These are phyloP conservation scores for Uncinocarpus reesii DNA, from an alignment of 2,329 filamentous ascomycete species.

Conservation along the genomic window DNA sequence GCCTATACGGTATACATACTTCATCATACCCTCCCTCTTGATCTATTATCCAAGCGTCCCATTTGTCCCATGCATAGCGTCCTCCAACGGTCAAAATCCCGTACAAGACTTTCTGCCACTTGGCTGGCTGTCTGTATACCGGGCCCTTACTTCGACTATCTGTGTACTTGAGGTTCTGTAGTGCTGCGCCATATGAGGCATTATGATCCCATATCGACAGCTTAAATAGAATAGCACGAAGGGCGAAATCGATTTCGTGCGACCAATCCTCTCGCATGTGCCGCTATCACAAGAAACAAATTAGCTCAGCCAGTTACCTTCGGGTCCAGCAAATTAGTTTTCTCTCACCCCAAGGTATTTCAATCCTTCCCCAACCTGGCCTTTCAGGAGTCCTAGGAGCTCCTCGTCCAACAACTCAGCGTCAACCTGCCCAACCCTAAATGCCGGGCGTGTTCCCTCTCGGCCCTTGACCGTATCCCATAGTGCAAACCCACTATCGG, in stretches of 20 bases:
- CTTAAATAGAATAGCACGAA: slow-evolving; percentile 81
- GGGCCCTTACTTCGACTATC: slow-evolving; percentile 61
- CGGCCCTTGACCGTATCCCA: slow-evolving; percentile 66
- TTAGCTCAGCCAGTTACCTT: slow-evolving; percentile 6
- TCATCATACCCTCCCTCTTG: slow-evolving; percentile 65
- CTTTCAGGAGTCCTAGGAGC: slow-evolving; percentile 71
- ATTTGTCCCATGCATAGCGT: slow-evolving; percentile 80
- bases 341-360: slow-evolving; percentile 65
- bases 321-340: neutral
- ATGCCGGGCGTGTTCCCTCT: slow-evolving; percentile 71
- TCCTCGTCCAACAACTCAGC: slow-evolving; percentile 92
- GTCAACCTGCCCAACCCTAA: slow-evolving; percentile 91
- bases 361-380: slow-evolving; percentile 75
- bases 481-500: slow-evolving; percentile 34
- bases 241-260: slow-evolving; percentile 66
- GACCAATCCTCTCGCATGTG: slow-evolving; percentile 78
- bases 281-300: slow-evolving; percentile 25
- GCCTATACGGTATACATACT: slow-evolving; percentile 18
- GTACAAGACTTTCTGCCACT: slow-evolving; percentile 72
- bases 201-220: slow-evolving; percentile 94
- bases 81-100: slow-evolving; percentile 79
- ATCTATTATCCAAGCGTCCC: slow-evolving; percentile 75
- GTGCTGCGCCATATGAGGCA: slow-evolving; percentile 81
- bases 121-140: slow-evolving; percentile 60
- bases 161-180: slow-evolving; percentile 84